phyloP scores from a whole-genome alignment of 2,329 filamentous ascomycete species.

The Alternaria sp. region DNA sequence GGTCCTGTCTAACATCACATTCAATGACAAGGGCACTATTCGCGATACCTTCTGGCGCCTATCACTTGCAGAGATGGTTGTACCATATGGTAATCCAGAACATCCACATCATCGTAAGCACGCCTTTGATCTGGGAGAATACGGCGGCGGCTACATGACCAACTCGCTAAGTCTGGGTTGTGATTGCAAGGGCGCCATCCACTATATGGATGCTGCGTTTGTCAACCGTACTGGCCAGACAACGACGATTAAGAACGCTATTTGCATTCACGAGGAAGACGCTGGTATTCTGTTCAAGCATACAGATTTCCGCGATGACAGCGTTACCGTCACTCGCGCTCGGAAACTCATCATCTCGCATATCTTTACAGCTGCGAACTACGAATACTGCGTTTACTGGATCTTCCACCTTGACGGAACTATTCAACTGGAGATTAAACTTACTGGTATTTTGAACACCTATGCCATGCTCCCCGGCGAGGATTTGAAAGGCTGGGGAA shows the following conservation, averaged over 20 bases:
- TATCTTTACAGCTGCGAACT: constrained; percentile 94
- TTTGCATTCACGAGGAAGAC: constrained; percentile 96
- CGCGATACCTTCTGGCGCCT: constrained; percentile 87
- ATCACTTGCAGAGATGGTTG: constrained; percentile 92
- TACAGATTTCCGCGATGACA: constrained; percentile 91
- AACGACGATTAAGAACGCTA: constrained; percentile 87
- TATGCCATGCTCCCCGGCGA: constrained; percentile 82
- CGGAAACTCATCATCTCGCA: constrained; percentile 88
- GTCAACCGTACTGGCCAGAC: constrained; percentile 79
- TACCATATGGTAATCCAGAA: constrained; percentile 85
- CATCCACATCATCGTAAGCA: constrained; percentile 83
- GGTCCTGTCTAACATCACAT: constrained; percentile 88
- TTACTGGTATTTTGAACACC: constrained; percentile 92
- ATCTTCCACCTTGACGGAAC: constrained; percentile 92
- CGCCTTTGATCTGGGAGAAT: constrained; percentile 82
- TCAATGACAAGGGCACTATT: constrained; percentile 79
- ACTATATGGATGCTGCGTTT: constrained; percentile 89
- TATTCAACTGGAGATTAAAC: constrained; percentile 86
- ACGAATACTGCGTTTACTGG: constrained; percentile 91
- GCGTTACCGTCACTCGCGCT: constrained; percentile 82
- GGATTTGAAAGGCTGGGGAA: constrained; percentile 86
- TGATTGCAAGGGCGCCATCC: constrained; percentile 89
- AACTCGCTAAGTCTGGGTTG: constrained; percentile 79
- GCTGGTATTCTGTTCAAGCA: constrained; percentile 93
- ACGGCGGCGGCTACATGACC: constrained; percentile 84